Conservation (phyloP, 2,329 filamentous ascomycete species). For the Ophiosphaerella korrae region DNA sequence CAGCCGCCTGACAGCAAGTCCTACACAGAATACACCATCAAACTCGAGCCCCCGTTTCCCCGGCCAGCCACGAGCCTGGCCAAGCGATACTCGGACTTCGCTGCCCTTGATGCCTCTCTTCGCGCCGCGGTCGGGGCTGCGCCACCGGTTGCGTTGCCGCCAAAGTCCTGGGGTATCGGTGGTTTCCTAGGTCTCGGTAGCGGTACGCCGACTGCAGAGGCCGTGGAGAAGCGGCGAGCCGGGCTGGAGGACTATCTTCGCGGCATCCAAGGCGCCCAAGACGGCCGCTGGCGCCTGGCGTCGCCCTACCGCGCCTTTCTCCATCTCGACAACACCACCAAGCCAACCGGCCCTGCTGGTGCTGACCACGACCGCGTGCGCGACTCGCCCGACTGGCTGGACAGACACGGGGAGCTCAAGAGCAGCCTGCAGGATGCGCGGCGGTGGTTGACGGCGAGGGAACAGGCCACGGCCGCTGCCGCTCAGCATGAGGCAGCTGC, state of each 20-base stretch:
- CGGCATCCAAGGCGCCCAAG: slow-evolving; percentile 73
- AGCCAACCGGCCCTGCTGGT: slow-evolving; percentile 26
- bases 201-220: slow-evolving; percentile 68
- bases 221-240: slow-evolving; percentile 71
- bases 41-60: slow-evolving; percentile 75
- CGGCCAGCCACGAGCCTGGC: slow-evolving; percentile 75
- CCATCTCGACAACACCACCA: slow-evolving; percentile 55
- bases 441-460: slow-evolving; percentile 68
- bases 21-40: slow-evolving; percentile 80
- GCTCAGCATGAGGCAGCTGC: slow-evolving; percentile 71
- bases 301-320: slow-evolving; percentile 75
- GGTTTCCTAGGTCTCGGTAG: slow-evolving; percentile 51
- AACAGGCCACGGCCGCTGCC: slow-evolving; percentile 64
- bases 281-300: slow-evolving; percentile 76
- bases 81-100: slow-evolving; percentile 85
- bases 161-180: slow-evolving; percentile 74
- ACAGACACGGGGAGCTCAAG: slow-evolving; percentile 76
- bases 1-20: slow-evolving; percentile 61
- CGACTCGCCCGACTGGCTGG: slow-evolving; percentile 68
- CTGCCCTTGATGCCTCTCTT: slow-evolving; percentile 67
- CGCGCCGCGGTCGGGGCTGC: slow-evolving; percentile 63
- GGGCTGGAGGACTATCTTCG: slow-evolving; percentile 74
- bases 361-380: slow-evolving; percentile 52
- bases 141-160: slow-evolving; percentile 71
- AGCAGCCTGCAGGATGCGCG: slow-evolving; percentile 70